phyloP scores from a whole-genome alignment of 176 grass and related monocot species.

The Aegilops bicornis region DNA sequence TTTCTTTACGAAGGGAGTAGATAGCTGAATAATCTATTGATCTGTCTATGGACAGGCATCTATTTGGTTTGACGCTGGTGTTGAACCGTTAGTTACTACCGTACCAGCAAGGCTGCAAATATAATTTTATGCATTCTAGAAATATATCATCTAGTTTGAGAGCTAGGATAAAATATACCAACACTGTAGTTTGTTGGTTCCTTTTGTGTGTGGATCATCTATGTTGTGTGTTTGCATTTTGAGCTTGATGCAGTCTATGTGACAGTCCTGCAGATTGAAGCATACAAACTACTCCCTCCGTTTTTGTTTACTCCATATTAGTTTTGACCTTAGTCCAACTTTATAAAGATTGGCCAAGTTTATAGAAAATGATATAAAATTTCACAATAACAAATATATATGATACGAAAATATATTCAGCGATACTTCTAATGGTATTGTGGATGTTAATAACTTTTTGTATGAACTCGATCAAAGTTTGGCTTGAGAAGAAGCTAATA shows the following conservation, averaged over 20 bases:
- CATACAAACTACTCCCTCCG: not conserved
- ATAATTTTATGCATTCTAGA: not conserved
- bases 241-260: not conserved
- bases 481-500: no score
- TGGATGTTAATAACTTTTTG: no score
- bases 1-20: not conserved
- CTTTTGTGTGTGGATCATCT: not conserved
- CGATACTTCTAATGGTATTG: no score
- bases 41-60: not conserved
- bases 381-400: no score
- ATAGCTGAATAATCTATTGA: not conserved
- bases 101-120: not conserved
- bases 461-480: no score
- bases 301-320: no score
- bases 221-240: not conserved
- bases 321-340: no score
- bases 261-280: not conserved
- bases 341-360: no score
- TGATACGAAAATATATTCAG: no score
- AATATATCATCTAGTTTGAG: not conserved
- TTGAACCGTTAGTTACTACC: not conserved
- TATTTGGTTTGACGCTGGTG: not conserved
- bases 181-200: not conserved
- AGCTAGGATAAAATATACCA: not conserved
- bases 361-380: no score